Base-by-base conservation (phyloP, 2,329 filamentous ascomycete species). In the Fusarium sp. region DNA sequence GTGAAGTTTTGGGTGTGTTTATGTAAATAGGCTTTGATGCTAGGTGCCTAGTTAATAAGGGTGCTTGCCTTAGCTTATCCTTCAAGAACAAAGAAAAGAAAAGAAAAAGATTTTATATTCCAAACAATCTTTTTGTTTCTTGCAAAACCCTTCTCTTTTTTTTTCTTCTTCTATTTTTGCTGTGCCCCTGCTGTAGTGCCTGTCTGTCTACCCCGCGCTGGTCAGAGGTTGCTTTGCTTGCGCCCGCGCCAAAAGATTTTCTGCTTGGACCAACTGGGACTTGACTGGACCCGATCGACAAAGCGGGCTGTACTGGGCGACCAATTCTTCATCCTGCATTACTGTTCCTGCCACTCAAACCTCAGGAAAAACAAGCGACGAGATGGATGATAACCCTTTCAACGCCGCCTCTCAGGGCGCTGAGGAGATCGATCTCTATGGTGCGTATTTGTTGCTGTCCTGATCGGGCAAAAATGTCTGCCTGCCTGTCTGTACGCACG, bases 401-500 rank as follows among this genome's bases (percentile, higher is more conserved):
- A 72, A 76, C 72, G 76, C 78, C 35, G 77, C 75, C 67, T 69
- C 74, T 66, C 72, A 74, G 59, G 77, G 70, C 54, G 76, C 74
- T 37, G 84, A 85, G 71, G 85, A 89, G 73, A 80, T 89, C 67
- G 89, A 92, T 83, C 89, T 92, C 82, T 92, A 92, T 76, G 88
- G 90, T 91, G 83, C 77, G 84, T 76, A 11, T 58, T 13, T 20
- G n/a, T 20, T 56, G 45, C 22, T 59, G 10, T 56, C 16, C 14
- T 56, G 42, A 61, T 69, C 56, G 34, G 47, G 52, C 58, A 22
- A 29, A 50, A 40, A 62, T 38, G 47, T 16, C 18, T 65, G 64
- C 40, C n/a, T 35, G 59, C 52, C 37, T 66, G 42, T 34, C 34
- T 20, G 5, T 34, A 45, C 13, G 1, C 31, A 13, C 31, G 10